Evolutionary conservation across 1,139 yeast genomes (phyloP), one percentile per base, ranked within the genome.

Genomic region (Diutina siamensis): DNA sequence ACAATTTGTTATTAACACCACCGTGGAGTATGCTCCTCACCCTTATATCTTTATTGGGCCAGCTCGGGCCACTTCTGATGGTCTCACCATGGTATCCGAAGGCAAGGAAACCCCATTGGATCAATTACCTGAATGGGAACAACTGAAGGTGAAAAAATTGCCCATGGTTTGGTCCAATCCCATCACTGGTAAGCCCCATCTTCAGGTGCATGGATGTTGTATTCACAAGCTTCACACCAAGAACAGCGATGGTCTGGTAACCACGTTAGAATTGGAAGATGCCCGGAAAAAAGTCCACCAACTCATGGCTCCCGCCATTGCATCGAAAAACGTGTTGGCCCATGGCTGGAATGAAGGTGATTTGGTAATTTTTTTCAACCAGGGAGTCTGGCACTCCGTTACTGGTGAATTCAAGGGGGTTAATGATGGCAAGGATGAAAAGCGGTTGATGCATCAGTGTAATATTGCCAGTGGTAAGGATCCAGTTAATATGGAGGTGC

Each of bases 141-240:
- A 74, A 48, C 66, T 77, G 44, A 84, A 85, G 61, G 67, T 86
- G 51, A 85, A 85, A 64, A 74, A 65, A 51, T 72, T 86, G 52
- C 95, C 95, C 22, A 69, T 86, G 71, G 94, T 85, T 10, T 86
- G 95, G 95, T 85, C 94, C 10, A 86, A 86, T 59, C 94, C 95
- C n/a, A 81, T 81, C 33, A 85, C 95, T 35, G 81, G 80, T 44
- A 74, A 82, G 53, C 92, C 80, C 48, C 94, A 84, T 57, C 70
- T 86, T 51, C 95, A 86, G 62, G 81, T 83, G 12, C 95, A 86
- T 57, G 94, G 94, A 2, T 84, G 94, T 59, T 86, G 95, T 62
- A 80, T 84, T 50, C 76, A 76, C 65, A 76, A 72, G 58, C 67
- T 86, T 53, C 72, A 76, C 55, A 77, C 84, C 50, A 69, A 73